Evolutionary conservation across 2,329 filamentous ascomycete species (phyloP), one percentile per base, ranked within the genome.

Genomic region (Aureobasidium sp.): DNA sequence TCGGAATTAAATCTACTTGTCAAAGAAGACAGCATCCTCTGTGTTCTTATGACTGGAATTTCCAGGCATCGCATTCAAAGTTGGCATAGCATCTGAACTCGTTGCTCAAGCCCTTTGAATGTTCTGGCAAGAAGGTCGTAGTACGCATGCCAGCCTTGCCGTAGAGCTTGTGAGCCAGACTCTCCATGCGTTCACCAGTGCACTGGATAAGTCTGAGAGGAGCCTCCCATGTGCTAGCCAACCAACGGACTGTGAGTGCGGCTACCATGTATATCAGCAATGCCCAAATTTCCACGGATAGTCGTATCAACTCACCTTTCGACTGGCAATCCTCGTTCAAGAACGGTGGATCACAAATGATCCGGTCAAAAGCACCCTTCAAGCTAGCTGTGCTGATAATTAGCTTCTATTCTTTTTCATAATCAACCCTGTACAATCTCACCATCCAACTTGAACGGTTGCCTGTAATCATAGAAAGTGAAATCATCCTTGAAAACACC

Each of bases 61-160:
- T 67, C 71, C 72, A 74, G 11, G 59, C 59, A 14, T 70, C 70
- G 61, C 82, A 80, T 65, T 88, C 83, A 63, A 88, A 90, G 63
- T 88, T 90, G 21, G 87, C 80, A 63, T 88, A 91, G 67, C 85
- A 90, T 63, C 80, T 78, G 65, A 90, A 93, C 68, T 89, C 85
- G 63, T 93, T 93, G 67, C 85, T 87, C 56, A 93, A 69, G 0
- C 85, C 85, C 57, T 81, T 80, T n/a, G 79, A 76, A 63, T 91
- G 88, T 58, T 76, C 72, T 3, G 84, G 82, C 61, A 84, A 79
- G 64, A 83, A 90, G 1, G 78, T 80, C 0, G 86, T 90, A 4
- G 82, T 83, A 51, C 67, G 71, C 24, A 85, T 69, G 2, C 83
- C 83, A 29, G 81, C 71, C 39, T 80, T 75, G 41, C 73, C 71